These are phyloP conservation scores for Penicillium bialowiezense DNA, from an alignment of 495 filamentous ascomycete genomes.

Conservation along the genomic window DNA sequence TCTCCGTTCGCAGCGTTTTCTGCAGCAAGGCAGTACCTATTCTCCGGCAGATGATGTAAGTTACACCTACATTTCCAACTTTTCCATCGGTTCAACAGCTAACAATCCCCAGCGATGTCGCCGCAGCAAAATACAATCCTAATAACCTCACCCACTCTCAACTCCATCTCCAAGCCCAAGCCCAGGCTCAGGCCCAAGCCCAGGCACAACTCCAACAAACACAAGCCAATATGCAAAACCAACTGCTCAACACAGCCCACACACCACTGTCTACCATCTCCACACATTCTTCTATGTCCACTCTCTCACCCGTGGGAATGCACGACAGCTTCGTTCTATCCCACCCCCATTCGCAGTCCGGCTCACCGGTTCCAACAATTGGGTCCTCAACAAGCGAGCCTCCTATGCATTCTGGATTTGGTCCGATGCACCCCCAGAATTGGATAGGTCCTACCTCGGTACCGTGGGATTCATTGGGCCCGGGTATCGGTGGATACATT, in stretches of 20 bases:
- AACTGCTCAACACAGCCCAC: slow-evolving; percentile 4
- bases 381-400: slow-evolving; percentile 22
- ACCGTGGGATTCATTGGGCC: slow-evolving; percentile 30
- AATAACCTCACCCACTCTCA: slow-evolving; percentile 14
- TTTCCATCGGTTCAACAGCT: neutral
- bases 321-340: slow-evolving; percentile 18
- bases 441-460: slow-evolving; percentile 35
- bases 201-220: slow-evolving; percentile 3
- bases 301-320: slow-evolving; percentile 12
- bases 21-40: slow-evolving; percentile 42
- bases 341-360: slow-evolving; percentile 14
- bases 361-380: slow-evolving; percentile 24
- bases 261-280: slow-evolving; percentile 13
- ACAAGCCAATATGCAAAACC: neutral
- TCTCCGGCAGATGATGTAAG: slow-evolving; percentile 39
- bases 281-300: neutral
- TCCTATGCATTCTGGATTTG: slow-evolving; percentile 22
- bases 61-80: neutral
- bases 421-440: slow-evolving; percentile 35
- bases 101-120: slow-evolving; percentile 14
- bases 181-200: slow-evolving; percentile 1
- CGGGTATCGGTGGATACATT: slow-evolving; percentile 14
- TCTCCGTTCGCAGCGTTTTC: slow-evolving; percentile 39
- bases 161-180: slow-evolving; percentile 2
- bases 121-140: slow-evolving; percentile 8